Conservation (phyloP, 2,329 filamentous ascomycete species). For the Hortaea sp. region DNA sequence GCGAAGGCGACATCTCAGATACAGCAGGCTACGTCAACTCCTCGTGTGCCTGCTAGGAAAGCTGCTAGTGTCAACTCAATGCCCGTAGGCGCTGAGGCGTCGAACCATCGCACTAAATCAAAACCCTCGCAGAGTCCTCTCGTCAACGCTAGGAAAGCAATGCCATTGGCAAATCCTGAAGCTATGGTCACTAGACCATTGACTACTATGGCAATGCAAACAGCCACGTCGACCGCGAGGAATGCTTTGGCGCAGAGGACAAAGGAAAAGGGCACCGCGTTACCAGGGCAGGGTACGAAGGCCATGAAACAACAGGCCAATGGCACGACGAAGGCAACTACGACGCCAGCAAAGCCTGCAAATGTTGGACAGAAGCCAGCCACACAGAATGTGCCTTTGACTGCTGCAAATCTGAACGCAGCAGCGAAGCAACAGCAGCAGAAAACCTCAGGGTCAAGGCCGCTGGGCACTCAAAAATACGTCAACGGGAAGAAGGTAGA, state of each 20-base stretch:
- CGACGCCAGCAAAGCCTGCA: neutral
- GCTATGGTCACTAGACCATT: slow-evolving; percentile 25
- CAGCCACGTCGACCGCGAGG: slow-evolving; percentile 15
- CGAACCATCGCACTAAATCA: slow-evolving; percentile 3
- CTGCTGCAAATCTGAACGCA: slow-evolving; percentile 7
- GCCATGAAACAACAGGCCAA: neutral
- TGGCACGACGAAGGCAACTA: neutral
- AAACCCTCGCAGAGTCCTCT: slow-evolving; percentile 4
- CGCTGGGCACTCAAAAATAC: slow-evolving; percentile 20
- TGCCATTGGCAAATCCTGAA: slow-evolving; percentile 25
- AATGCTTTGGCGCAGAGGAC: slow-evolving; percentile 19
- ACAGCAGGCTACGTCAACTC: slow-evolving; percentile 1
- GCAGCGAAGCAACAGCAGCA: slow-evolving; percentile 4
- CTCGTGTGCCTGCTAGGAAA: slow-evolving; percentile 3
- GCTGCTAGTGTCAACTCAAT: slow-evolving; percentile 7
- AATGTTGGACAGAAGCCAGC: slow-evolving; percentile 2
- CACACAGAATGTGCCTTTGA: slow-evolving; percentile 7
- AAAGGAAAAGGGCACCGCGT: slow-evolving; percentile 14
- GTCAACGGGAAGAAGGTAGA: slow-evolving; percentile 8
- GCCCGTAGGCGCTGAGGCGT: slow-evolving; percentile 7
- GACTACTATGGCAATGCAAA: slow-evolving; percentile 25
- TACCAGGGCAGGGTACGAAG: slow-evolving; percentile 6
- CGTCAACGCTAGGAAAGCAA: slow-evolving; percentile 12
- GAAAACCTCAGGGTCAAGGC: slow-evolving; percentile 8
- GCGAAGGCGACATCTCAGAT: slow-evolving; percentile 9